phyloP scores from a whole-genome alignment of 169 alveolate species.

The Plasmodium vivax region DNA sequence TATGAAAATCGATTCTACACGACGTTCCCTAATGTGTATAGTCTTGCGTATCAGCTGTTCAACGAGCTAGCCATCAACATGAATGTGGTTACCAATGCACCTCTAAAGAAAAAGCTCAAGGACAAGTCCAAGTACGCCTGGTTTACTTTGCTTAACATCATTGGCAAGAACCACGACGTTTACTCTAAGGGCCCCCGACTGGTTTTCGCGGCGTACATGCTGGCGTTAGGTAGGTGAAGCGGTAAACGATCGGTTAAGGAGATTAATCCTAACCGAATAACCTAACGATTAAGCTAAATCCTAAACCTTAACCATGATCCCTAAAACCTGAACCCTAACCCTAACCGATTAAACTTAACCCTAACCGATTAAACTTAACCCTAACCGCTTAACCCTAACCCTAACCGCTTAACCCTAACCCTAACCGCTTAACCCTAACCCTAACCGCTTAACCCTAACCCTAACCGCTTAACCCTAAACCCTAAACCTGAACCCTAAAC shows the following conservation, averaged over 20 bases:
- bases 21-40: conserved; percentile 47
- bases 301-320: no score
- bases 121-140: conserved; percentile 51
- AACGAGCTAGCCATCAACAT: conserved; percentile 62
- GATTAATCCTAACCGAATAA: no score
- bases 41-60: conserved; percentile 60
- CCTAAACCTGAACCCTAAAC: no score
- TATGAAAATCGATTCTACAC: neutral
- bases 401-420: no score
- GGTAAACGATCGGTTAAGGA: no score
- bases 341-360: no score
- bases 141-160: conserved; percentile 25
- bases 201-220: conserved; percentile 36
- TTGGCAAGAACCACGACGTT: conserved; percentile 41
- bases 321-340: no score
- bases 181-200: conserved; percentile 38
- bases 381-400: neutral
- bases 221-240: conserved; percentile 14
- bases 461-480: no score
- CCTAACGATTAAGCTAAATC: no score
- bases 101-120: conserved; percentile 37
- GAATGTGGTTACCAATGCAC: conserved; percentile 43
- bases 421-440: no score
- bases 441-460: no score
- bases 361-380: neutral